phyloP scores from a whole-genome alignment of 345 rosid species.

The Turritis glabra region DNA sequence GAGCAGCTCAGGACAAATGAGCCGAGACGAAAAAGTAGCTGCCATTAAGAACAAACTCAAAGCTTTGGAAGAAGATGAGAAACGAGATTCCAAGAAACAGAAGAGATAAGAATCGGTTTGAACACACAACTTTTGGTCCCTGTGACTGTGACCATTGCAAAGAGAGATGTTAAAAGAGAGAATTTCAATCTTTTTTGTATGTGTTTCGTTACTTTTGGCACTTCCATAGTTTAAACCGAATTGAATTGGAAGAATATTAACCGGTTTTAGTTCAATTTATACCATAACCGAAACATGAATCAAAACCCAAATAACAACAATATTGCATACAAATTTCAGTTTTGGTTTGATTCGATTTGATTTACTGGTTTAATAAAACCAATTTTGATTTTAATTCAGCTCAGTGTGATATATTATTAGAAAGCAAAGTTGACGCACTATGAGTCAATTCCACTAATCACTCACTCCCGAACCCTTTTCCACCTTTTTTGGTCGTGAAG shows the following conservation, averaged over 20 bases:
- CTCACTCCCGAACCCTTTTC: not conserved
- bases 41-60: slow-evolving; percentile 91
- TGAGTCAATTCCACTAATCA: slow-evolving; percentile 21
- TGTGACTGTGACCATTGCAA: not conserved
- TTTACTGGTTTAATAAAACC: not conserved
- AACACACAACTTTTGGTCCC: not conserved
- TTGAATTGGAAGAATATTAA: not conserved
- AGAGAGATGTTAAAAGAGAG: not conserved
- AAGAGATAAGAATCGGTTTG: slow-evolving; percentile 36
- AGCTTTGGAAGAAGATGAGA: slow-evolving; percentile 66
- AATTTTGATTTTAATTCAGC: not conserved
- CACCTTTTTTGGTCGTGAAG: slow-evolving; percentile 2
- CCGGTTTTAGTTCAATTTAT: not conserved
- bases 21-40: slow-evolving; percentile 68
- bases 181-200: not conserved
- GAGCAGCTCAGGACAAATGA: slow-evolving; percentile 55
- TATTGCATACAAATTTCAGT: not conserved
- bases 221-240: not conserved
- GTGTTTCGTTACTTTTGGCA: not conserved
- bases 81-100: slow-evolving; percentile 58
- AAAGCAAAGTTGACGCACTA: slow-evolving; percentile 27
- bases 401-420: not conserved
- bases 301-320: too few relatives aligned
- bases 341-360: not conserved
- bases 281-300: too few relatives aligned